Evolutionary conservation across 805 yeast species (phyloP).

Genomic region (Hanseniaspora meyeri): DNA sequence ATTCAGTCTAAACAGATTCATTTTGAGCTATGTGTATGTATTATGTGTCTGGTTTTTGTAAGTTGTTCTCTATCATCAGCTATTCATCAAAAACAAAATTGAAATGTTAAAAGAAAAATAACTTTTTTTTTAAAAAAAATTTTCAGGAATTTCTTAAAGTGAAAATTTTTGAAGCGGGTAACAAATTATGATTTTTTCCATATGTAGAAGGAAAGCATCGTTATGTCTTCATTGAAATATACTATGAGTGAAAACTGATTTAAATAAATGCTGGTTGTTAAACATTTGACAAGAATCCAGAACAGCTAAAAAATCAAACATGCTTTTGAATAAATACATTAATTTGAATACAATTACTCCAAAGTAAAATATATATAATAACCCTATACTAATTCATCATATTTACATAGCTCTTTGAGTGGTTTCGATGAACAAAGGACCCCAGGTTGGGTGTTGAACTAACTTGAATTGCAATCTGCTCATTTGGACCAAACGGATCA

Average conservation of each 20-base stretch:
- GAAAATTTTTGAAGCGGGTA: too few relatives aligned
- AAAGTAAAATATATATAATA: not conserved
- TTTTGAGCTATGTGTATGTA: not conserved
- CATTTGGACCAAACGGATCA: conserved; percentile 84
- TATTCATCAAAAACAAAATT: too few relatives aligned
- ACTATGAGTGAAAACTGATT: too few relatives aligned
- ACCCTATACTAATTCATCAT: not conserved
- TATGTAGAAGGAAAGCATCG: too few relatives aligned
- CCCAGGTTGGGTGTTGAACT: conserved; percentile 19
- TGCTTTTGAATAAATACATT: not conserved
- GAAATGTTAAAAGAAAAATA: too few relatives aligned
- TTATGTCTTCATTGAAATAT: too few relatives aligned
- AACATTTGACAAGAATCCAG: too few relatives aligned
- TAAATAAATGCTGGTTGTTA: too few relatives aligned
- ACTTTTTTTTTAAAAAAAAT: too few relatives aligned
- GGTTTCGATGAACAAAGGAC: conserved; percentile 12
- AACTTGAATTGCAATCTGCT: conserved; percentile 78
- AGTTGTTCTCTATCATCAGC: too few relatives aligned
- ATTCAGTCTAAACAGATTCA: not conserved
- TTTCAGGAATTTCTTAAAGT: too few relatives aligned
- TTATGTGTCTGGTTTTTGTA: not conserved
- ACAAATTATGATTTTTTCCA: too few relatives aligned
- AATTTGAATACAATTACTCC: not conserved
- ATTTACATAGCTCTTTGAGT: conserved; percentile 13
- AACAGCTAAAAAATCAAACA: not conserved